Base-by-base conservation (phyloP, 1,284 basidiomycete genomes). In the Trichosporon asahii region DNA sequence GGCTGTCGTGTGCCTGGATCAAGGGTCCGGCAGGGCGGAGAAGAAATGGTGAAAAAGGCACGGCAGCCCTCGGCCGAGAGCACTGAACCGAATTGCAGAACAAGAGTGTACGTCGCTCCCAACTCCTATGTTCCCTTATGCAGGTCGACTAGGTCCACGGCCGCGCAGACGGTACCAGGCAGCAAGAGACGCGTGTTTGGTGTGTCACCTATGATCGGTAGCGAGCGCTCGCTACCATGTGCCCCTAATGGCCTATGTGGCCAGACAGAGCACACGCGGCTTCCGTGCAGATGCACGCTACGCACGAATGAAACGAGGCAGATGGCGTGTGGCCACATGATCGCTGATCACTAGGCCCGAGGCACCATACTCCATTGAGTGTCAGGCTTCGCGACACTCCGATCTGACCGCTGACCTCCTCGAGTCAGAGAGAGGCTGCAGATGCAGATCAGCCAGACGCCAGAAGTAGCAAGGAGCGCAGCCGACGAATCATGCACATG, bases 281-380 rank as follows among this genome's bases (percentile, higher is more conserved):
- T 53, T 8, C 2, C 3, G 49, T 5, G 6, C 49, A 23, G 11
- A 23, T 3, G n/a, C n/a, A n/a, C n/a, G n/a, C n/a, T n/a, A n/a
- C n/a, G n/a, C n/a, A 53, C 23, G 49, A 53, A 53, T 53, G 49
- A 53, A 25, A 23, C 21, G 49, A n/a, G 8, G 23, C 49, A 33
- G 49, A 53, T 53, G n/a, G 49, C 23, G 49, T 18, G 49, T n/a
- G 49, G 49, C 49, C 49, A 53, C 49, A 53, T 53, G 49, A 53
- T 53, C 49, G 18, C 49, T 7, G 49, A 53, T 53, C 49, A 25
- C 49, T 33, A 53, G 49, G 23, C 40, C 40, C 40, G 8, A n/a
- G 15, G 40, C 40, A 44, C 18, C n/a, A n/a, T n/a, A n/a, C n/a
- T n/a, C n/a, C n/a, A n/a, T n/a, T n/a, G n/a, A n/a, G n/a, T n/a